Evolutionary conservation across 164 flowering plant genomes (phyloP).

Genomic region (Akebia trifoliata): DNA sequence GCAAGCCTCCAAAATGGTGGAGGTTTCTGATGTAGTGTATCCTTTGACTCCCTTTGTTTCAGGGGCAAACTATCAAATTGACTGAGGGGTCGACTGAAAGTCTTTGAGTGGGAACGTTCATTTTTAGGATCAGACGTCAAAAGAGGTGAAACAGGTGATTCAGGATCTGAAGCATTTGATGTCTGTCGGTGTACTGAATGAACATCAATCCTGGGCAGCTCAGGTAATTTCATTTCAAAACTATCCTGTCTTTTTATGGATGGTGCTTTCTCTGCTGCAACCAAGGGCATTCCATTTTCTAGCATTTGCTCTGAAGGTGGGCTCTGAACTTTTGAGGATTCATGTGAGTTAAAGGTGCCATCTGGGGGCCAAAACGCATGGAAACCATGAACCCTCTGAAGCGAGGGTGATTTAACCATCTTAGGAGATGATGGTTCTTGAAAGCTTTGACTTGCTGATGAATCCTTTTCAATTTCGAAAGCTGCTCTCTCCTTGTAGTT

Average conservation of each 20-base stretch:
- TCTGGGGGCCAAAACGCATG: constrained; percentile 50
- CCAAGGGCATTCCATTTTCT: constrained; percentile 62
- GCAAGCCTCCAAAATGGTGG: constrained; percentile 94
- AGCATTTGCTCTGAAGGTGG: constrained; percentile 75
- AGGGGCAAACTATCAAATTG: constrained; percentile 54
- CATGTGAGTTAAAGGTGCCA: constrained; percentile 47
- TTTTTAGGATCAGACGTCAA: constrained; percentile 89
- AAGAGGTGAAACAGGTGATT: constrained; percentile 95
- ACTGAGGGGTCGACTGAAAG: constrained; percentile 79
- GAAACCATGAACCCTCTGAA: constrained; percentile 60
- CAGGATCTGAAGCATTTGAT: constrained; percentile 80
- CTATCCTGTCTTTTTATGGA: constrained; percentile 84
- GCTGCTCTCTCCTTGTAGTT: constrained; percentile 62
- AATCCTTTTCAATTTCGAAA: constrained; percentile 84
- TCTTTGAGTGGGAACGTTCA: constrained; percentile 96
- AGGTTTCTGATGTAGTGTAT: constrained; percentile 33
- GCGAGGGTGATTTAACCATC: constrained; percentile 84
- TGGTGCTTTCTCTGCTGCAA: constrained; percentile 60
- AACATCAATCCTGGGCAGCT: constrained; percentile 85
- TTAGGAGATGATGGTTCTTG: constrained; percentile 89
- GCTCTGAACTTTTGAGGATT: constrained; percentile 67
- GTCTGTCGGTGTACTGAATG: constrained; percentile 46
- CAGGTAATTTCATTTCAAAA: constrained; percentile 90
- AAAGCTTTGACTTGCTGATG: constrained; percentile 59
- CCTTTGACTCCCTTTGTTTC: constrained; percentile 36